Conservation (phyloP, 768 basidiomycete species). For the Lactarius tabidus region DNA sequence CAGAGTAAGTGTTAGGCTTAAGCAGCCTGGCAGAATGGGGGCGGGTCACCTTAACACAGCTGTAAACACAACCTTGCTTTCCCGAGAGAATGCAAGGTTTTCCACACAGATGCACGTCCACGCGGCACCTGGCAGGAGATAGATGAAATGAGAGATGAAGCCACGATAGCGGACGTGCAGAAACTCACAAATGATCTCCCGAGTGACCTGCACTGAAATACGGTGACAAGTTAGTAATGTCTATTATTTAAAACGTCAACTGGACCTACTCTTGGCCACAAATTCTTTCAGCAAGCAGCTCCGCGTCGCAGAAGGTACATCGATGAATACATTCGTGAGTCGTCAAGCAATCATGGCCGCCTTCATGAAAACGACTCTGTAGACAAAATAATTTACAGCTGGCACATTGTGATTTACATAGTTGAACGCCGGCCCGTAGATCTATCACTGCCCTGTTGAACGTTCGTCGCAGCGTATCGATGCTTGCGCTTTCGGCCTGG, state of each 20-base stretch:
- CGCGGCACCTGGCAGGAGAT: constrained; percentile 39
- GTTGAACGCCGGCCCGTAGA: constrained; percentile 42
- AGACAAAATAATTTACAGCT: constrained; percentile 49
- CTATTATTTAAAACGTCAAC: not conserved
- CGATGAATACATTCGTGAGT: constrained; percentile 42
- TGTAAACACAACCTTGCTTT: constrained; percentile 47
- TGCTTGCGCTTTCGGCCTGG: constrained; percentile 38
- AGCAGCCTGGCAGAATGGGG: not conserved
- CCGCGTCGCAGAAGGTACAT: constrained; percentile 44
- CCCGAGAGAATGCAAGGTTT: constrained; percentile 43
- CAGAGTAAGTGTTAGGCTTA: not conserved
- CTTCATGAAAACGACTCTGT: constrained; percentile 43
- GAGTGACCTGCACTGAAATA: constrained; percentile 51
- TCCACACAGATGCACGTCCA: constrained; percentile 52
- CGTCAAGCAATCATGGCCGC: constrained; percentile 48
- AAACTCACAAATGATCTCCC: constrained; percentile 47
- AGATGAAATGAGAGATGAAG: constrained; percentile 25
- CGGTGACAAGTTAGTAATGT: not conserved
- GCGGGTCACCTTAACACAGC: constrained; percentile 47
- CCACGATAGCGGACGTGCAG: not conserved
- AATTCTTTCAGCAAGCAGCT: constrained; percentile 15
- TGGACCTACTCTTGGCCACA: constrained; percentile 48
- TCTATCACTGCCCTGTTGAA: constrained; percentile 45
- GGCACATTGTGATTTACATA: constrained; percentile 48
- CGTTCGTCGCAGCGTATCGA: constrained; percentile 43